Percentiles rank a stretch among this genome's conserved stretches.
These are phyloP conservation scores for Aspergillus niger DNA, from an alignment of 2,329 filamentous ascomycete genomes.

Conservation along the genomic window DNA sequence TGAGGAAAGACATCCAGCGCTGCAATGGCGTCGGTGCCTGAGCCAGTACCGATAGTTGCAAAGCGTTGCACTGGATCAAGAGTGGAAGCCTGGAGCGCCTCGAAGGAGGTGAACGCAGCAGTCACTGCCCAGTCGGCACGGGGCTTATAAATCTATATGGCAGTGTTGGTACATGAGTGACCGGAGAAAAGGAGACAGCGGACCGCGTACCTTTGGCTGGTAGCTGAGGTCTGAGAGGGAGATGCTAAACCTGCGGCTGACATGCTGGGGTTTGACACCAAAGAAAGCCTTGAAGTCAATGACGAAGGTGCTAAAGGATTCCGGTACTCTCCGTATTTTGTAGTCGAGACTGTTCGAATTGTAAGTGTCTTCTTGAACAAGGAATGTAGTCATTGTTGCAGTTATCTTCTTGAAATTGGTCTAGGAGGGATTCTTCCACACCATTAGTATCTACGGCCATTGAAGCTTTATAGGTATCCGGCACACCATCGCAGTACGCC, in stretches of 20 bases:
- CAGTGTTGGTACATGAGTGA: background rate
- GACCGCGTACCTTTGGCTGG: background rate
- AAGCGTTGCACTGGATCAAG: background rate
- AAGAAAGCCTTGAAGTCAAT: background rate
- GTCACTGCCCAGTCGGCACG: conserved; percentile 1
- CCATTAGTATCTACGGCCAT: too few relatives aligned
- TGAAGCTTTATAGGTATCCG: too few relatives aligned
- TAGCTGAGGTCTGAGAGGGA: background rate
- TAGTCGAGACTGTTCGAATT: background rate
- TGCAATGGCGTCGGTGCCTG: background rate
- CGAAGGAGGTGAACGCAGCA: background rate
- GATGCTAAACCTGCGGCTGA: background rate
- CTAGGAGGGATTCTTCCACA: too few relatives aligned
- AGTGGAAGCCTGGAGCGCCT: background rate
- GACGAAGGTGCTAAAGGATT: background rate
- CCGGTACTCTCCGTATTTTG: background rate
- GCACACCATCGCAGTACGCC: too few relatives aligned
- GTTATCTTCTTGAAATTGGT: background rate
- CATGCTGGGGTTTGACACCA: background rate
- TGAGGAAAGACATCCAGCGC: conserved; percentile 1
- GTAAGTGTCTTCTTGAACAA: background rate
- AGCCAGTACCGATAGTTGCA: conserved; percentile 1
- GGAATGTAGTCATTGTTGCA: background rate
- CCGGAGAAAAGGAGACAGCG: background rate
- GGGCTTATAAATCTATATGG: background rate